Conservation (phyloP, 2,329 filamentous ascomycete species). For the Cadophora sp. region DNA sequence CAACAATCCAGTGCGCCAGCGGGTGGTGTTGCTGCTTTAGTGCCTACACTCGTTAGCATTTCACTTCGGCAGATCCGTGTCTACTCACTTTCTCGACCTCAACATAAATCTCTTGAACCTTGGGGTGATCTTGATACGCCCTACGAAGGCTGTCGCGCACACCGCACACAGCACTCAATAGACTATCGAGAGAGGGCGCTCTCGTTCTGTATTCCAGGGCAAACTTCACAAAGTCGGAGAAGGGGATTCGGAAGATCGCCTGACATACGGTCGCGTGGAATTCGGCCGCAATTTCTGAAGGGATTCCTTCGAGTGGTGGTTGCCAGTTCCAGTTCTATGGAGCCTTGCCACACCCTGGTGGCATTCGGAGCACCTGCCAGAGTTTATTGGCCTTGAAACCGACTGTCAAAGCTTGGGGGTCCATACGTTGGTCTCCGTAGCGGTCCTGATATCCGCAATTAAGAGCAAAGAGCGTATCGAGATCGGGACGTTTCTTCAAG, state of each 20-base stretch:
- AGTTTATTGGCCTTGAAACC: conserved; percentile 30
- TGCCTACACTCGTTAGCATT: conserved; percentile 26
- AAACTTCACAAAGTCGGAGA: conserved; percentile 31
- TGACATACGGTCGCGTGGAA: conserved; percentile 29
- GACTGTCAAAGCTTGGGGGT: conserved; percentile 19
- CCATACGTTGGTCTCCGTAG: conserved; percentile 5
- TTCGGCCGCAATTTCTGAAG: conserved; percentile 30
- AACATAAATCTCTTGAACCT: conserved; percentile 23
- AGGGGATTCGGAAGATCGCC: conserved; percentile 27
- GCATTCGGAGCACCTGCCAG: conserved; percentile 25
- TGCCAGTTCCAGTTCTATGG: conserved; percentile 32
- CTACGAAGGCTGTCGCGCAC: conserved; percentile 24
- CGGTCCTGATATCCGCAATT: background rate
- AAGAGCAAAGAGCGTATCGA: conserved; percentile 6
- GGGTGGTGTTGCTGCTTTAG: conserved; percentile 24
- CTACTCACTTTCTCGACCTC: conserved; percentile 29
- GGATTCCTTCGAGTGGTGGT: conserved; percentile 21
- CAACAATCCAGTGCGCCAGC: conserved; percentile 31
- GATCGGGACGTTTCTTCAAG: conserved; percentile 4
- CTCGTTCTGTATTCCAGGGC: conserved; percentile 30
- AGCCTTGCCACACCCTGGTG: conserved; percentile 18
- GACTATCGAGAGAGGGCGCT: conserved; percentile 21
- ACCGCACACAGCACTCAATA: conserved; percentile 29
- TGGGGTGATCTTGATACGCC: conserved; percentile 19
- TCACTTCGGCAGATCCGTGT: background rate